A percentile compares a stretch with the other conserved stretches of the same genome.
These are phyloP conservation scores for Picea engelmannii DNA, from an alignment of 83 land plant genomes.

Conservation along the genomic window DNA sequence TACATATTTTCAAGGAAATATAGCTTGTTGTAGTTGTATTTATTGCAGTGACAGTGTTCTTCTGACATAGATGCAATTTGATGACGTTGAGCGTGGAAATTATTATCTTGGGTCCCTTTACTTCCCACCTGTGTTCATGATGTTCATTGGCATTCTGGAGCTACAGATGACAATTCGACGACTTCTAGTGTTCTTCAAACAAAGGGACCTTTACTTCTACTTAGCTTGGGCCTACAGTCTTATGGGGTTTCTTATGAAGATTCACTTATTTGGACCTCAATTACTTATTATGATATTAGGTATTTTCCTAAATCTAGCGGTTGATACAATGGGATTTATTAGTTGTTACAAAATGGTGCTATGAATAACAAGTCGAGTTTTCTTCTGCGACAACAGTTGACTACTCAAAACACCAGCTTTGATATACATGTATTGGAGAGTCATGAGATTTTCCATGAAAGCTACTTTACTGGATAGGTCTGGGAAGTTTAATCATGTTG, in stretches of 20 bases:
- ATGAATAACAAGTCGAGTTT: no score
- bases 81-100: conserved; percentile 15
- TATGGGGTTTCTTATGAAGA: conserved; percentile 46
- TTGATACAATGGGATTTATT: no score
- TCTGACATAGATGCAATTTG: conserved; percentile 17
- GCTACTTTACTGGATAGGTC: no score
- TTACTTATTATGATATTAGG: conserved; percentile 69
- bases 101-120: conserved; percentile 45
- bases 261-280: conserved; percentile 58
- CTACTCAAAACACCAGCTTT: no score
- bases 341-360: no score
- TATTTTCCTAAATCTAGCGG: conserved; percentile 58
- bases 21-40: conserved; percentile 40
- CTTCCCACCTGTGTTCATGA: conserved; percentile 37
- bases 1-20: conserved; percentile 50
- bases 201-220: conserved; percentile 53
- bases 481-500: no score
- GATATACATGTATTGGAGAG: no score
- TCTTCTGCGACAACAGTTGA: no score
- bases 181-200: conserved; percentile 69
- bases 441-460: no score
- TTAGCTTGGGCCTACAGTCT: conserved; percentile 73
- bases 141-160: conserved; percentile 65
- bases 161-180: conserved; percentile 50
- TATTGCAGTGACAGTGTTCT: conserved; percentile 34